Evolutionary conservation across 2,329 filamentous ascomycete species (phyloP), one percentile per base, ranked within the genome.

Genomic region (Colletotrichum destructivum): DNA sequence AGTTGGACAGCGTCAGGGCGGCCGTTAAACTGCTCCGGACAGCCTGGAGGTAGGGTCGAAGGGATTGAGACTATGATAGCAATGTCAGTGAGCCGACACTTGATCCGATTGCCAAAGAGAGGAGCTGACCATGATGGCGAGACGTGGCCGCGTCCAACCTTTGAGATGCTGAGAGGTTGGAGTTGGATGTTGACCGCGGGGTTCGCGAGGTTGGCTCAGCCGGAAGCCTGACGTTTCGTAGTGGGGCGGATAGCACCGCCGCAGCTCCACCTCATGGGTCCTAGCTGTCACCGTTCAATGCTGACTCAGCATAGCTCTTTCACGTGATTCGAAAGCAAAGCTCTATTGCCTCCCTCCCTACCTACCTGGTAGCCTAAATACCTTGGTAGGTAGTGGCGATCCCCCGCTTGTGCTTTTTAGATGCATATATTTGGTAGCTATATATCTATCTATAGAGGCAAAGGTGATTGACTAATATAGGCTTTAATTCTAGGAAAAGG

Each of bases 41-140:
- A 84, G 94, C 97, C 88, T 97, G 94, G 77, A 98, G 93, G 85
- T 98, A 98, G 69, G 96, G 96, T 75, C 96, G 94, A 80, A 98
- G 90, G 76, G 95, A 98, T 95, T 98, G 96, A 81, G 95, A 98
- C 96, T 93, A 75, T 51, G 74, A 21, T 49, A 21, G 35, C 12
- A 16, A 40, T 15, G 75, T 82, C 63, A 82, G 78, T 63, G 51
- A 21, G 21, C 42, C 3, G 23, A 40, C 21, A 52, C 18, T 9
- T 11, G 12, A 38, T 35, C n/a, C 21, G 55, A 42, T 26, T 38
- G 3, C 13, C 0, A 47, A n/a, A 26, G 13, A 7, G 5, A 4
- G 8, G 5, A 15, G 26, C 69, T 64, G 9, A 74, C 72, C 72
- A 74, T 74, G 72, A 51, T 67, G 61, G 64, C 47, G 38, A 66